Evolutionary conservation across 225 moss, liverwort and hornwort genomes (phyloP).

Genomic region (Rhytidiadelphus loreus): DNA sequence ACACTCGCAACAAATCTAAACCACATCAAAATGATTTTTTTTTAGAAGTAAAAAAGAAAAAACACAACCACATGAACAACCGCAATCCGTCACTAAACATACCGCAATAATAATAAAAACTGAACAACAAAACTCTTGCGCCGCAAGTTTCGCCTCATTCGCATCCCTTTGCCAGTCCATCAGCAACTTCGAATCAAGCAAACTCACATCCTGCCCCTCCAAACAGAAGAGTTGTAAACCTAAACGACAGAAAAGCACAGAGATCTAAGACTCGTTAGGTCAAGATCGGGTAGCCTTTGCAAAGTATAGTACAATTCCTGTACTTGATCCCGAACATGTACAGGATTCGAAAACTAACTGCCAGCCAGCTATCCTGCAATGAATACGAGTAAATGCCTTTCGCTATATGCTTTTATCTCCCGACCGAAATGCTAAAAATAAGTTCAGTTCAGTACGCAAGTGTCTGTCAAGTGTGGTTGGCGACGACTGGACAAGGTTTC

Average conservation of each 20-base stretch:
- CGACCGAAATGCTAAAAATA: neutral
- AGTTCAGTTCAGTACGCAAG: neutral
- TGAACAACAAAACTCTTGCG: neutral
- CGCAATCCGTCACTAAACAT: neutral
- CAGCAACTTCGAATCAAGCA: neutral
- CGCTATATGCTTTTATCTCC: neutral
- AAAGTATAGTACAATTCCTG: neutral
- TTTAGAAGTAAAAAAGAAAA: neutral
- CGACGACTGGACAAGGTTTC: neutral
- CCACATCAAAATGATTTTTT: neutral
- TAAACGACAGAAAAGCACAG: neutral
- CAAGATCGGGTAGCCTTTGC: neutral
- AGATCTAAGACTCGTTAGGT: neutral
- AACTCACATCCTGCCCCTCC: neutral
- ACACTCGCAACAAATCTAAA: neutral
- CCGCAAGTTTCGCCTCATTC: neutral
- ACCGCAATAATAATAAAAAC: neutral
- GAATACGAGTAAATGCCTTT: neutral
- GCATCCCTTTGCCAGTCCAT: neutral
- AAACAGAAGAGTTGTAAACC: neutral
- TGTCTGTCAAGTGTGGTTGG: neutral
- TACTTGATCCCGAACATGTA: neutral
- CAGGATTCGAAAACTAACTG: neutral
- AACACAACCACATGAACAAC: too few species aligned
- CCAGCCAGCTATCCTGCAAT: slow-evolving; percentile 1